These are phyloP conservation scores for Aspergillus chevalieri DNA, from an alignment of 2,329 filamentous ascomycete genomes.

Conservation along the genomic window DNA sequence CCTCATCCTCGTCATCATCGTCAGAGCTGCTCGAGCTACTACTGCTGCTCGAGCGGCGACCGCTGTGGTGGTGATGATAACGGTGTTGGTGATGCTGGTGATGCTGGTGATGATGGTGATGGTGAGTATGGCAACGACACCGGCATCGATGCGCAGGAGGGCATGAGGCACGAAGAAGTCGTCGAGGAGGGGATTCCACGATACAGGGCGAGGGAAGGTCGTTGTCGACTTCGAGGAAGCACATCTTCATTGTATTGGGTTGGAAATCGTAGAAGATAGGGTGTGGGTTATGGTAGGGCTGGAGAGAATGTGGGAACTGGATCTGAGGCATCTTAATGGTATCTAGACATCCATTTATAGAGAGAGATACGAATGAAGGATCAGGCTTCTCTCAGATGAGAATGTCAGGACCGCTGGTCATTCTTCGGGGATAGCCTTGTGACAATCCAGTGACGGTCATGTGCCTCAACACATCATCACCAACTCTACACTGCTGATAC, in stretches of 20 bases:
- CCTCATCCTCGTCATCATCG: background rate
- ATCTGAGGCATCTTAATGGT: background rate
- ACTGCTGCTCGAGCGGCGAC: background rate
- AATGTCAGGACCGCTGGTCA: too few relatives aligned
- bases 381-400: too few relatives aligned
- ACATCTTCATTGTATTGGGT: slow-evolving; percentile 5
- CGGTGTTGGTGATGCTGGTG: background rate
- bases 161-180: slow-evolving; percentile 5
- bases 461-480: too few relatives aligned
- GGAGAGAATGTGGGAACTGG: background rate
- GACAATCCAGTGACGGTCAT: too few relatives aligned
- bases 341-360: too few relatives aligned
- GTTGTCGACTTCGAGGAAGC: slow-evolving; percentile 11
- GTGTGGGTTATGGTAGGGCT: background rate
- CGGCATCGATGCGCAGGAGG: background rate
- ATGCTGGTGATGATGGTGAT: background rate
- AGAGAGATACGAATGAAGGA: too few relatives aligned
- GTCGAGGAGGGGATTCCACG: slow-evolving; percentile 6
- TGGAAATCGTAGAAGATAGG: background rate
- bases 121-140: background rate
- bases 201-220: slow-evolving; percentile 9
- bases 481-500: too few relatives aligned
- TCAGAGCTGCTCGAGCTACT: background rate
- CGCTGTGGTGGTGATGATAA: background rate
- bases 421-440: too few relatives aligned